Evolutionary conservation across 1,284 basidiomycete genomes (phyloP), one percentile per base, ranked within the genome.

Genomic region (Laetiporus sulphureus): DNA sequence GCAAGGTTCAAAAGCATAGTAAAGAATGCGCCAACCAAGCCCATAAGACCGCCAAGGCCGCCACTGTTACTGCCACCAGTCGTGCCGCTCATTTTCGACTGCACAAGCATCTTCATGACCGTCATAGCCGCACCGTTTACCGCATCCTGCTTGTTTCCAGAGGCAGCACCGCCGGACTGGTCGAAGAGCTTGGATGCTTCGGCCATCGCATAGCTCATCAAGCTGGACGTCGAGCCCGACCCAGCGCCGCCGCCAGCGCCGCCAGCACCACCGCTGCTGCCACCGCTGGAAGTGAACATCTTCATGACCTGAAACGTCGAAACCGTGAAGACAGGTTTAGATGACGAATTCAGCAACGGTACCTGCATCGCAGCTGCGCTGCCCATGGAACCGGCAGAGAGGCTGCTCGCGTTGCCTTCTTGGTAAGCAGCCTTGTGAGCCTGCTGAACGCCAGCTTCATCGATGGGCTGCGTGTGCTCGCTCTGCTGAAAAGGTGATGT

Each of bases 121-220:
- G 83, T 90, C 77, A 83, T 81, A 3, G 83, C 88, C 34, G 89
- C 90, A 12, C 83, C 74, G 51, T 84, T 88, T 55, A 92, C 76
- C 4, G 80, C 82, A 55, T 88, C 84, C 54, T 90, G 86, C 65
- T 92, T 91, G 57, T 75, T 74, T 12, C 82, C 83, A 16, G 75
- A 69, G 1, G 78, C 65, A 7, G 69, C 64, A n/a, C 83, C 83
- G 13, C 77, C 78, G 24, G 75, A 73, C 52, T 73, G 66, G 54
- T 88, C 83, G 50, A 91, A 84, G 39, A 90, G 64, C 58, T 85
- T 79, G 23, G 73, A 69, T 0, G 79, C 85, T 58, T 93, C 83
- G 0, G 77, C 74, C 86, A 93, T 88, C 10, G 89, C 90, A 61
- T 90, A 63, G 52, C 83, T 81, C 61, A 94, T 79, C 41, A 94